Conservation (phyloP, 2,329 filamentous ascomycete genomes). For the Talaromyces sp. region DNA sequence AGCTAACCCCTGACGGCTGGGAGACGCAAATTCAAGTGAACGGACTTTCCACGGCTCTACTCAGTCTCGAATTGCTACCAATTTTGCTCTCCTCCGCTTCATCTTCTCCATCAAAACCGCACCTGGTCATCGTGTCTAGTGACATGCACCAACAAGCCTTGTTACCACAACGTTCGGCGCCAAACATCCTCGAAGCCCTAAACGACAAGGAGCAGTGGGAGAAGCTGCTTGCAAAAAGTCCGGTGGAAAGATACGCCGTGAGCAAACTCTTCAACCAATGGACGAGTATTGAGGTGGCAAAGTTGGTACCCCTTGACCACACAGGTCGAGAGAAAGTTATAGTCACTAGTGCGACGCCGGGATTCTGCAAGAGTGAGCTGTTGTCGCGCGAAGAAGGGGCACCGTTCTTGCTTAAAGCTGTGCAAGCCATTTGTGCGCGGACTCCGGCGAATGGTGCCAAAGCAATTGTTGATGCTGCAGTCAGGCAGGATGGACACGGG, state of each 20-base stretch:
- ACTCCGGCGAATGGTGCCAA: slow-evolving; percentile 22
- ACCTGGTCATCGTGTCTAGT: slow-evolving; percentile 21
- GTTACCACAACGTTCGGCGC: slow-evolving; percentile 19
- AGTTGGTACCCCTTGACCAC: slow-evolving; percentile 9
- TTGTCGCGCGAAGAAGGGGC: slow-evolving; percentile 9
- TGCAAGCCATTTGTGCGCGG: slow-evolving; percentile 18
- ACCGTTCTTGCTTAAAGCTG: slow-evolving; percentile 1
- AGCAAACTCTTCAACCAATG: slow-evolving; percentile 15
- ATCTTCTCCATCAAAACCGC: slow-evolving; percentile 11
- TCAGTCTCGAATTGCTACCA: slow-evolving; percentile 29
- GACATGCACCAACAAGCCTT: slow-evolving; percentile 18
- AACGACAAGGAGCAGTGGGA: slow-evolving; percentile 14
- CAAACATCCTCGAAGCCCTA: slow-evolving; percentile 16
- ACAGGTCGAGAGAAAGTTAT: slow-evolving; percentile 11
- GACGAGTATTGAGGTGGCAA: slow-evolving; percentile 9
- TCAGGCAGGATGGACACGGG: slow-evolving; percentile 19
- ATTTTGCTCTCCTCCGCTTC: slow-evolving; percentile 6
- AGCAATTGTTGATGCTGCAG: slow-evolving; percentile 21
- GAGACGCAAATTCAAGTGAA: slow-evolving; percentile 51
- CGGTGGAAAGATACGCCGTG: slow-evolving; percentile 15
- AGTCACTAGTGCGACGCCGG: slow-evolving; percentile 19
- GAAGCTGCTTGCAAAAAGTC: slow-evolving; percentile 7
- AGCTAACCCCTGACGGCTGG: slow-evolving; percentile 35
- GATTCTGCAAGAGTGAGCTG: slow-evolving; percentile 23
- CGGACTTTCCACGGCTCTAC: slow-evolving; percentile 49